These are phyloP conservation scores for Cercospora citrullina DNA, from an alignment of 2,329 filamentous ascomycete species.

Conservation along the genomic window DNA sequence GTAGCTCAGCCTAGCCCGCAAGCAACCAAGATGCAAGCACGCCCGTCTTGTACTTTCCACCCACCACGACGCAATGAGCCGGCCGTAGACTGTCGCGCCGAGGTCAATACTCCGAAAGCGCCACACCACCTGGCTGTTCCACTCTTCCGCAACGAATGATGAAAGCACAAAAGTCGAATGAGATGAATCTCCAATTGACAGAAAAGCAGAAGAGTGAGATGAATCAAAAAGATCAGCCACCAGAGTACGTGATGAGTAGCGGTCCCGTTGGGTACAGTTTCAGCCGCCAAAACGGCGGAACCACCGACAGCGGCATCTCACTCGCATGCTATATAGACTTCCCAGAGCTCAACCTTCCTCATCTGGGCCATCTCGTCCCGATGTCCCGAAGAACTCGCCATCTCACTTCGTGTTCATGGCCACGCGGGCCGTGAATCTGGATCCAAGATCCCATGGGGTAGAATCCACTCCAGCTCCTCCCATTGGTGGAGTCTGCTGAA, in stretches of 20 bases:
- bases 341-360: background rate
- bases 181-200: background rate
- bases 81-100: background rate
- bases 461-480: background rate
- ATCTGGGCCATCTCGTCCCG: background rate
- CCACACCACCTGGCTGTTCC: background rate
- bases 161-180: background rate
- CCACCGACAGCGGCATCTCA: background rate
- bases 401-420: background rate
- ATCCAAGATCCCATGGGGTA: background rate
- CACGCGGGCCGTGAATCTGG: slow-evolving; percentile 6
- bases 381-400: background rate
- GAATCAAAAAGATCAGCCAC: background rate
- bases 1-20: background rate
- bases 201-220: background rate
- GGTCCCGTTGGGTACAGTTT: background rate
- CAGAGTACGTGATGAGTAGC: background rate
- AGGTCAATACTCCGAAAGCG: slow-evolving; percentile 1
- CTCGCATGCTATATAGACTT: background rate
- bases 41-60: background rate
- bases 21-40: background rate
- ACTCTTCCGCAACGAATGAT: background rate
- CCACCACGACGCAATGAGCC: background rate
- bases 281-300: background rate
- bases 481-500: background rate